A percentile compares a stretch with the other conserved stretches of the same genome.
phyloP scores from a whole-genome alignment of 1,284 basidiomycete genomes.

The Cystobasidium sp. region DNA sequence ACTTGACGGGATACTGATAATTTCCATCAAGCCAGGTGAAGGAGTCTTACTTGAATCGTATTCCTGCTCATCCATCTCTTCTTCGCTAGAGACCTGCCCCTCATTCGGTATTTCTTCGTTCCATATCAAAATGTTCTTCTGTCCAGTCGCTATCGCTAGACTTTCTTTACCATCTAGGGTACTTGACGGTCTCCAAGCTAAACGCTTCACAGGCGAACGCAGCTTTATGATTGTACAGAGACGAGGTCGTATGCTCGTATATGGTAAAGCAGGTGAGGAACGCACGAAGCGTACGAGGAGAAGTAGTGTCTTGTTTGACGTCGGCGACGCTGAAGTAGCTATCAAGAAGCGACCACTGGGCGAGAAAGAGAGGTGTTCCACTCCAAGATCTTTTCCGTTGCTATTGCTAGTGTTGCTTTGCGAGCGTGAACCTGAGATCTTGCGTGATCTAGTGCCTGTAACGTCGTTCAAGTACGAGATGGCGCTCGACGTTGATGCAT shows the following conservation, averaged over 20 bases:
- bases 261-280: slow-evolving; percentile 30
- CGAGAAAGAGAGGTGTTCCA: slow-evolving; percentile 28
- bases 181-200: slow-evolving; percentile 27
- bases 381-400: slow-evolving; percentile 31
- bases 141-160: slow-evolving; percentile 31
- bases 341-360: slow-evolving; percentile 24
- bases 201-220: background rate
- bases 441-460: background rate
- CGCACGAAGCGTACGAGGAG: slow-evolving; percentile 26
- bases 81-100: background rate
- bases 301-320: slow-evolving; percentile 3
- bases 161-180: slow-evolving; percentile 19
- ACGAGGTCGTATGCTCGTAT: slow-evolving; percentile 30
- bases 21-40: slow-evolving; percentile 23
- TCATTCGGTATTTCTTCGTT: slow-evolving; percentile 12
- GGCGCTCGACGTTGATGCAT: background rate
- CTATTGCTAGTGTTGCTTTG: background rate
- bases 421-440: background rate
- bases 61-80: slow-evolving; percentile 23
- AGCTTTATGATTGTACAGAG: slow-evolving; percentile 19
- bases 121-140: slow-evolving; percentile 40
- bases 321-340: slow-evolving; percentile 13
- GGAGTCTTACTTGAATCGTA: background rate
- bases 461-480: background rate
- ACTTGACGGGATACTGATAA: slow-evolving; percentile 24